These are phyloP conservation scores for Urostyla sp. DNA, from an alignment of 73 alveolate species.

Conservation along the genomic window DNA sequence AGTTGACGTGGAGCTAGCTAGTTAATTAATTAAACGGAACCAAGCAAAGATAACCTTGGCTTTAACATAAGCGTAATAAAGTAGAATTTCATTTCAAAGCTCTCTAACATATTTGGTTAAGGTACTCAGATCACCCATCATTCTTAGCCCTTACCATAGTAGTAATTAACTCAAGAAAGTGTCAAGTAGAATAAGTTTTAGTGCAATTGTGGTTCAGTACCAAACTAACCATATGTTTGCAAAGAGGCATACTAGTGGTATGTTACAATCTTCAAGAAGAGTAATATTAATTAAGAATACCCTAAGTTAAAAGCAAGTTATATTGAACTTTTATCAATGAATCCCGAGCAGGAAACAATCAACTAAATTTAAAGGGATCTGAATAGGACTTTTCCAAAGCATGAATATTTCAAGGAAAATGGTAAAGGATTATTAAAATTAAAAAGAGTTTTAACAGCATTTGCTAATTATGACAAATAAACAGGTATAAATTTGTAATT, in stretches of 20 bases:
- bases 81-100: constrained; percentile 22
- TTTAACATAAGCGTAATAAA: constrained; percentile 18
- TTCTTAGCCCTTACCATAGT: neutral
- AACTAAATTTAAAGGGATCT: constrained; percentile 42
- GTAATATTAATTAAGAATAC: constrained; percentile 12
- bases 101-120: constrained; percentile 6
- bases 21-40: neutral
- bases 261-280: constrained; percentile 20
- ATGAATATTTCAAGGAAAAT: constrained; percentile 25
- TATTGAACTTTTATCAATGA: neutral
- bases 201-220: constrained; percentile 39
- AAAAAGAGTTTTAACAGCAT: constrained; percentile 62
- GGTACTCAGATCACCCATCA: neutral
- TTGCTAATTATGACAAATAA: constrained; percentile 57
- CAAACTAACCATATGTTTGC: constrained; percentile 48
- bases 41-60: neutral
- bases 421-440: constrained; percentile 32
- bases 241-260: constrained; percentile 47
- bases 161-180: neutral
- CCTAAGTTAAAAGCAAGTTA: constrained; percentile 1
- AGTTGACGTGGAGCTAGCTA: neutral
- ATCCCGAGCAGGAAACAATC: constrained; percentile 33
- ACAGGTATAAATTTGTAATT: constrained; percentile 36
- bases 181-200: constrained; percentile 7
- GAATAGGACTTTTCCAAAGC: constrained; percentile 51